These are phyloP conservation scores for Megacollybia marginata DNA, from an alignment of 768 basidiomycete species.

Conservation along the genomic window DNA sequence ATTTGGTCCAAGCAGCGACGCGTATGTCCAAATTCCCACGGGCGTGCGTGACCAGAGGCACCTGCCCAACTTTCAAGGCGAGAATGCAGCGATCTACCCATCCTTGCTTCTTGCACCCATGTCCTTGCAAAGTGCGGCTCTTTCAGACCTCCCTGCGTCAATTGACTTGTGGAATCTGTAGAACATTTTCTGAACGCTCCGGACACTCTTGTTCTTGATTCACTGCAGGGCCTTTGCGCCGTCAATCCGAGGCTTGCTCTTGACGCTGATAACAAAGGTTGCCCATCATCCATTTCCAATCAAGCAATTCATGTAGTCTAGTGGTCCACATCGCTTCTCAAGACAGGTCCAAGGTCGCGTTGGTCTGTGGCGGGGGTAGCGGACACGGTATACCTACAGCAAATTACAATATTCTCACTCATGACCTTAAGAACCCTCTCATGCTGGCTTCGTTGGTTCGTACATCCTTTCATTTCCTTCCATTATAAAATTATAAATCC, in stretches of 20 bases:
- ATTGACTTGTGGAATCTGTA: too few species aligned
- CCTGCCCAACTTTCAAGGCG: too few species aligned
- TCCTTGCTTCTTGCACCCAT: too few species aligned
- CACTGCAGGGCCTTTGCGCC: conserved; percentile 64
- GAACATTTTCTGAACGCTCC: conserved; percentile 82
- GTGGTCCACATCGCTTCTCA: conserved; percentile 56
- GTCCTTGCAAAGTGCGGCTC: too few species aligned
- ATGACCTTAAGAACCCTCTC: conserved; percentile 58
- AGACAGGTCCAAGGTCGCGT: conserved; percentile 60
- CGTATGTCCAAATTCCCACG: too few species aligned
- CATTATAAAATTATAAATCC: conserved; percentile 1
- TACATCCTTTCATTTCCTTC: neutral
- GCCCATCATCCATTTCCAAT: neutral
- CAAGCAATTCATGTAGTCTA: conserved; percentile 18
- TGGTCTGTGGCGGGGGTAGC: conserved; percentile 80
- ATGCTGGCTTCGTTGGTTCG: conserved; percentile 83
- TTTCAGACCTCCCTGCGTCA: too few species aligned
- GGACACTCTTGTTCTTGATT: conserved; percentile 66
- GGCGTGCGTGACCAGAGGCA: too few species aligned
- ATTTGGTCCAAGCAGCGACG: too few species aligned
- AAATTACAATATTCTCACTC: too few species aligned
- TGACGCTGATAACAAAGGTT: conserved; percentile 68
- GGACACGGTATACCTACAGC: conserved; percentile 41
- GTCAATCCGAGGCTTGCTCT: conserved; percentile 68
- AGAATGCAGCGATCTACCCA: too few species aligned